Percentiles rank a stretch among this genome's conserved stretches.
Conservation (phyloP, 179 eudicot genomes). For the Kewa caespitosa region DNA sequence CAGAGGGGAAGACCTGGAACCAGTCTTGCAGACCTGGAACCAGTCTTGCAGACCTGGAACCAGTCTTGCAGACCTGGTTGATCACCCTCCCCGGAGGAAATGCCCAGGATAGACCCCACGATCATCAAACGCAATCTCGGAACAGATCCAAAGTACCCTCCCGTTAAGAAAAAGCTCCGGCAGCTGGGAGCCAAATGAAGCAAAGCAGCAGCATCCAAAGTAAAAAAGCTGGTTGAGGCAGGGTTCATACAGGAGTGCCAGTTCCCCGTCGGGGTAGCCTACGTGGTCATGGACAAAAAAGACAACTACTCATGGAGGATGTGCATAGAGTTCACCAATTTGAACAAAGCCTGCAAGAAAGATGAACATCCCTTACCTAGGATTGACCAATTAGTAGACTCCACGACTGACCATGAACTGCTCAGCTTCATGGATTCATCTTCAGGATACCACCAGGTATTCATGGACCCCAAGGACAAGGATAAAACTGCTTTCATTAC, state of each 20-base stretch:
- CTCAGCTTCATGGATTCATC: constrained; percentile 10
- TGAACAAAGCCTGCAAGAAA: neutral
- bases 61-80: too few relatives aligned
- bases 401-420: neutral
- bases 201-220: neutral
- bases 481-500: neutral
- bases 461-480: neutral
- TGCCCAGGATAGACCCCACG: neutral
- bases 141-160: neutral
- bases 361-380: neutral
- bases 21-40: too few relatives aligned
- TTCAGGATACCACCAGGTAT: constrained; percentile 12
- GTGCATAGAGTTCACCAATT: neutral
- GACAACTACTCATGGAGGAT: neutral
- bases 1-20: too few relatives aligned
- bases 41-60: too few relatives aligned
- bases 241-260: neutral
- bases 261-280: neutral
- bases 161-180: neutral
- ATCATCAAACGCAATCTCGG: neutral
- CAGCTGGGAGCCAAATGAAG: neutral
- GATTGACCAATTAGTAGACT: neutral
- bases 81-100: neutral
- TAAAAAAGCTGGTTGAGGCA: neutral
- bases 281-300: constrained; percentile 6